Percentiles rank a stretch among this genome's conserved stretches.
These are phyloP conservation scores for Hanseniaspora taiwanica DNA, from an alignment of 805 yeast species.

Conservation along the genomic window DNA sequence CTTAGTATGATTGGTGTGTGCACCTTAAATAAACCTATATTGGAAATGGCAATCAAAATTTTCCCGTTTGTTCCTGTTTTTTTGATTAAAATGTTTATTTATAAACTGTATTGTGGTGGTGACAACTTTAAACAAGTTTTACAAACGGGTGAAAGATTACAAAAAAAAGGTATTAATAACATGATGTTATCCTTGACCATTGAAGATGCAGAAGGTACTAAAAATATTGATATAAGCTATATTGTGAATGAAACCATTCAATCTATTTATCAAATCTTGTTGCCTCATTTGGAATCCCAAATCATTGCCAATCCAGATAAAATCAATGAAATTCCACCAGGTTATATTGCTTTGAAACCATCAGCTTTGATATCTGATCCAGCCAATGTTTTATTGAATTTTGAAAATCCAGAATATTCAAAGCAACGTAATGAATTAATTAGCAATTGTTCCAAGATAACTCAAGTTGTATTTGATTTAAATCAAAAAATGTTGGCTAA, in stretches of 20 bases:
- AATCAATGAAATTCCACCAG: slow-evolving; percentile 68
- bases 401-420: slow-evolving; percentile 19
- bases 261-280: slow-evolving; percentile 54
- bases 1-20: slow-evolving; percentile 57
- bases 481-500: slow-evolving; percentile 35
- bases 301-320: slow-evolving; percentile 23
- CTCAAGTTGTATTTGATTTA: slow-evolving; percentile 40
- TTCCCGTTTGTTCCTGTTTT: slow-evolving; percentile 69
- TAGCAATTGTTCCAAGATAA: slow-evolving; percentile 49
- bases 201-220: slow-evolving; percentile 79
- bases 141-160: slow-evolving; percentile 53
- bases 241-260: slow-evolving; percentile 51
- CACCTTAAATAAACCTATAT: slow-evolving; percentile 49
- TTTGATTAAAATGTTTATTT: slow-evolving; percentile 57
- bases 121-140: slow-evolving; percentile 59
- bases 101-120: slow-evolving; percentile 85
- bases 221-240: slow-evolving; percentile 40
- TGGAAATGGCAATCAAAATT: slow-evolving; percentile 45
- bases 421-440: slow-evolving; percentile 43
- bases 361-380: slow-evolving; percentile 78
- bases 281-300: slow-evolving; percentile 43
- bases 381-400: slow-evolving; percentile 54
- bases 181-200: slow-evolving; percentile 93
- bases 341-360: slow-evolving; percentile 87
- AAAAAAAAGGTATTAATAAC: slow-evolving; percentile 68